A percentile compares a stretch with the other conserved stretches of the same genome.
phyloP scores from a whole-genome alignment of 306 rosid genomes.

The Trifolium subterraneum region DNA sequence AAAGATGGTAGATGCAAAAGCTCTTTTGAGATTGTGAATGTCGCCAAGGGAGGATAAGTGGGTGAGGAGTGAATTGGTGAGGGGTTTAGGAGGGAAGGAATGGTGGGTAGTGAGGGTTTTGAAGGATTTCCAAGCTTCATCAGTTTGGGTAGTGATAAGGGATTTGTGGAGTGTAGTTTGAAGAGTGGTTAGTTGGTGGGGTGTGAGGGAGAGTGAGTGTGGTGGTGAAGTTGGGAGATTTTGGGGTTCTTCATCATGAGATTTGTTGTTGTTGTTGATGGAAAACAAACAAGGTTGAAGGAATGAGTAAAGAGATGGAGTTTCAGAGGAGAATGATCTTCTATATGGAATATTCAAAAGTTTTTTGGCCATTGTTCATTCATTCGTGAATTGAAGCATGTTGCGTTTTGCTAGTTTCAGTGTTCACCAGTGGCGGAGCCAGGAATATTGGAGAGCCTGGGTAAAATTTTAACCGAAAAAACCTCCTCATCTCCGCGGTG shows the following conservation, averaged over 20 bases:
- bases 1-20: slow-evolving; percentile 72
- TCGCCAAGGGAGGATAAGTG: slow-evolving; percentile 74
- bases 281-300: slow-evolving; percentile 86
- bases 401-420: background rate
- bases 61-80: slow-evolving; percentile 71
- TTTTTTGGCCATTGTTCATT: slow-evolving; percentile 56
- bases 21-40: slow-evolving; percentile 75
- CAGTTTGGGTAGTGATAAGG: slow-evolving; percentile 58
- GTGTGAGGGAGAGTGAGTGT: slow-evolving; percentile 52
- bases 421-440: no score
- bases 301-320: slow-evolving; percentile 78
- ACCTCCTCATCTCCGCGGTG: no score
- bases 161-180: slow-evolving; percentile 75
- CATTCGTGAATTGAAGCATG: background rate
- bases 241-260: slow-evolving; percentile 28
- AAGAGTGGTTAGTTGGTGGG: slow-evolving; percentile 48
- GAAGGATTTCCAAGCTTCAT: slow-evolving; percentile 91
- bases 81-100: slow-evolving; percentile 72
- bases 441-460: no score
- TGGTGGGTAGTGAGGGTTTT: slow-evolving; percentile 70
- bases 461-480: no score
- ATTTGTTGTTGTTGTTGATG: slow-evolving; percentile 37
- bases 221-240: slow-evolving; percentile 51
- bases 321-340: slow-evolving; percentile 56
- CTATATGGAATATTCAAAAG: slow-evolving; percentile 32